A percentile compares a stretch with the other conserved stretches of the same genome.
phyloP scores from a whole-genome alignment of 148 eudicot species.

The Rhododendron kiyosumense region DNA sequence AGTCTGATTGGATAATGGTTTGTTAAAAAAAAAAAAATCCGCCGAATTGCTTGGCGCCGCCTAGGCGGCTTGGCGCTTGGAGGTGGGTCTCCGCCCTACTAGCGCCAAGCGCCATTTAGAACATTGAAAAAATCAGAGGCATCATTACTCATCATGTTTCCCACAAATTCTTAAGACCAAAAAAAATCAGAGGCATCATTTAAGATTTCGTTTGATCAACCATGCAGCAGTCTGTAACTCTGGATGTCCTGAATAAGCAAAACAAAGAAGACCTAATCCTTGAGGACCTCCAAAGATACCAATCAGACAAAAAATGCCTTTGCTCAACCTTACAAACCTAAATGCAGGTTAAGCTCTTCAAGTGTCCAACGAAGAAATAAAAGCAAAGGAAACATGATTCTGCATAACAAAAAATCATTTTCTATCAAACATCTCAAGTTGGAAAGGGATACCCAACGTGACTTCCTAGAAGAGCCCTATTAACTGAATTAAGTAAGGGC shows the following conservation, averaged over 20 bases:
- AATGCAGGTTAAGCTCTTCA: not conserved
- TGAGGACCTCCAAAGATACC: not conserved
- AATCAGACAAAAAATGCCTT: not conserved
- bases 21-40: too few species aligned
- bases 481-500: too few species aligned
- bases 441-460: not conserved
- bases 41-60: too few species aligned
- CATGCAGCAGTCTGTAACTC: not conserved
- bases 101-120: too few species aligned
- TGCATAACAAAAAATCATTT: not conserved
- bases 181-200: not conserved
- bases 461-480: not conserved
- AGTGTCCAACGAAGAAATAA: not conserved
- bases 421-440: not conserved
- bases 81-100: too few species aligned
- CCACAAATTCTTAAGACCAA: not conserved
- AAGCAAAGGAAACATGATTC: not conserved
- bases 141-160: not conserved
- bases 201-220: not conserved
- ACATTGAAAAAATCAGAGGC: too few species aligned
- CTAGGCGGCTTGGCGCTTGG: too few species aligned
- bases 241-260: not conserved
- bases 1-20: too few species aligned
- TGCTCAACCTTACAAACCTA: not conserved
- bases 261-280: not conserved